Percentiles rank a stretch among this genome's conserved stretches.
These are phyloP conservation scores for Candida sanyaensis DNA, from an alignment of 1,139 yeast genomes.

Conservation along the genomic window DNA sequence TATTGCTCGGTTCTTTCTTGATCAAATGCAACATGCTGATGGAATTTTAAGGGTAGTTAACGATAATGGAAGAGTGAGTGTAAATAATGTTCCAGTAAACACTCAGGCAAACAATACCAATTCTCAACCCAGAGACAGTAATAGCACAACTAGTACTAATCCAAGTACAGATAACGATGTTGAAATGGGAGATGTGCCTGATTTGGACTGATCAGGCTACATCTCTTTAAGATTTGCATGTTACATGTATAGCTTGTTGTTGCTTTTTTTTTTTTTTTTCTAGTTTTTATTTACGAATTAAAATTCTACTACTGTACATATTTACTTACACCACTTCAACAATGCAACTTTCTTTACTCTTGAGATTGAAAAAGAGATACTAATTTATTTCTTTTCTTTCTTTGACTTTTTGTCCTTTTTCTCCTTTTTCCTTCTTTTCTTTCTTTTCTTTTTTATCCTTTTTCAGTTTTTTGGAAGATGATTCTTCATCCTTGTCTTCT, in stretches of 20 bases:
- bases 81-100: background rate
- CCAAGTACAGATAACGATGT: constrained; percentile 6
- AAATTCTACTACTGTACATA: constrained; percentile 1
- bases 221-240: background rate
- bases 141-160: background rate
- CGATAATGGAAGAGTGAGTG: constrained; percentile 11
- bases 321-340: constrained; percentile 1
- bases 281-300: background rate
- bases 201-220: constrained; percentile 6
- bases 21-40: background rate
- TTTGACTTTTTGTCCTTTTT: constrained; percentile 39
- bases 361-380: constrained; percentile 16
- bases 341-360: constrained; percentile 1
- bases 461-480: constrained; percentile 44
- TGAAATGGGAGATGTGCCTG: constrained; percentile 14
- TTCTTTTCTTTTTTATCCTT: constrained; percentile 47
- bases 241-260: background rate
- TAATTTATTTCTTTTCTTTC: constrained; percentile 41
- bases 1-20: background rate
- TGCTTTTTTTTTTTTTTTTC: background rate
- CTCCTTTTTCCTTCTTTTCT: constrained; percentile 41
- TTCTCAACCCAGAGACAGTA: background rate
- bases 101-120: background rate
- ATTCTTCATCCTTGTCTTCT: constrained; percentile 21
- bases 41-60: constrained; percentile 4